Percentiles rank a stretch among this genome's conserved stretches.
These are phyloP conservation scores for Fusarium fracticaudum DNA, from an alignment of 2,329 filamentous ascomycete species.

Conservation along the genomic window DNA sequence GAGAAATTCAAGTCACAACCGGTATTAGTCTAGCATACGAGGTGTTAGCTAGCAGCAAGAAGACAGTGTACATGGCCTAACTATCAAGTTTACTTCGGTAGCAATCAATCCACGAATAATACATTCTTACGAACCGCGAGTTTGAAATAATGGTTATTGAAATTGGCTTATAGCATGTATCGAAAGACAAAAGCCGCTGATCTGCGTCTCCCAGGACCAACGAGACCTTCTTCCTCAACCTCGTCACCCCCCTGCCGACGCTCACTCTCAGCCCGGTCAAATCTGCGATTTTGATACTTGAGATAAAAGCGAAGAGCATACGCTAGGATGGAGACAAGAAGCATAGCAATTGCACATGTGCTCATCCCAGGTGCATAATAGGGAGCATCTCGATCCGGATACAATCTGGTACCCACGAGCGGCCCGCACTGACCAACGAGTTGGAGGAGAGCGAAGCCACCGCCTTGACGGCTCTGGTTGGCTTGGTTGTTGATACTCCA, in stretches of 20 bases:
- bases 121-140: not conserved
- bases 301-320: slow-evolving; percentile 64
- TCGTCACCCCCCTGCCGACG: slow-evolving; percentile 30
- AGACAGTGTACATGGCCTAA: slow-evolving; percentile 13
- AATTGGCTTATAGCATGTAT: slow-evolving; percentile 56
- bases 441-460: slow-evolving; percentile 83
- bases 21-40: slow-evolving; percentile 10
- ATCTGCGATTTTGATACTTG: slow-evolving; percentile 58
- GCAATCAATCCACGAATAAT: not conserved
- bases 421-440: slow-evolving; percentile 84
- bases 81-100: slow-evolving; percentile 3
- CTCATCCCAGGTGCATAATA: slow-evolving; percentile 72
- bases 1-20: not conserved
- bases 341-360: slow-evolving; percentile 70
- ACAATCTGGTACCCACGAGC: slow-evolving; percentile 72
- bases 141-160: not conserved
- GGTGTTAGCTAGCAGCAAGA: slow-evolving; percentile 22
- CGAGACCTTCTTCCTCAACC: slow-evolving; percentile 54
- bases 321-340: slow-evolving; percentile 66
- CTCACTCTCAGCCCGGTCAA: slow-evolving; percentile 50
- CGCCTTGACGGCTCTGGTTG: slow-evolving; percentile 73
- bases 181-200: slow-evolving; percentile 48
- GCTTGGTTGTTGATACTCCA: slow-evolving; percentile 91
- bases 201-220: slow-evolving; percentile 45
- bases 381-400: slow-evolving; percentile 67